Evolutionary conservation across 2,329 filamentous ascomycete genomes (phyloP).

Genomic region (Hypoxylon sp.): DNA sequence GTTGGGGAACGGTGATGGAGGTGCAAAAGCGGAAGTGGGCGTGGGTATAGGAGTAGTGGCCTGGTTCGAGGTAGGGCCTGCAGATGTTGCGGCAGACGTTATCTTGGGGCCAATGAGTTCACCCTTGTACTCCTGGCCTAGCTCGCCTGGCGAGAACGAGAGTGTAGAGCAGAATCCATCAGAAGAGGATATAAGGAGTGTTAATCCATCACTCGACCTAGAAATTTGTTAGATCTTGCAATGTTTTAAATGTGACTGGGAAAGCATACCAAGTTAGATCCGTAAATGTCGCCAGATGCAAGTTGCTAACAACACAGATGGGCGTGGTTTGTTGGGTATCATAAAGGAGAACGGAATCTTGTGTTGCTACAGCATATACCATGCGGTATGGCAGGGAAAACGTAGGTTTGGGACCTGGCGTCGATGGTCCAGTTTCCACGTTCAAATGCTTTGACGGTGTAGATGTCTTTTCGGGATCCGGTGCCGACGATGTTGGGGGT

Average conservation of each 20-base stretch:
- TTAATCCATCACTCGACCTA: slow-evolving; percentile 79
- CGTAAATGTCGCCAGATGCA: slow-evolving; percentile 97
- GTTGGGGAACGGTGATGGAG: slow-evolving; percentile 65
- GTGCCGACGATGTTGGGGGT: slow-evolving; percentile 60
- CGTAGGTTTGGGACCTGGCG: slow-evolving; percentile 70
- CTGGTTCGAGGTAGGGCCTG: slow-evolving; percentile 63
- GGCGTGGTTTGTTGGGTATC: slow-evolving; percentile 97
- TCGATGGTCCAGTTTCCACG: slow-evolving; percentile 58
- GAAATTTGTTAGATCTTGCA: slow-evolving; percentile 42
- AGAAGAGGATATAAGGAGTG: slow-evolving; percentile 93
- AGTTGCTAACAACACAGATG: slow-evolving; percentile 91
- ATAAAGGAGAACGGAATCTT: slow-evolving; percentile 93
- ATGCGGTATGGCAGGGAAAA: slow-evolving; percentile 92
- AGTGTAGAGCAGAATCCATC: slow-evolving; percentile 97
- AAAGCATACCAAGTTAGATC: slow-evolving; percentile 86
- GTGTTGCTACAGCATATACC: slow-evolving; percentile 95
- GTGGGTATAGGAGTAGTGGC: slow-evolving; percentile 77
- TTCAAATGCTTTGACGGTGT: slow-evolving; percentile 61
- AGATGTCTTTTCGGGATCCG: slow-evolving; percentile 57
- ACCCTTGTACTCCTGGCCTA: slow-evolving; percentile 82
- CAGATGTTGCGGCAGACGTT: slow-evolving; percentile 49
- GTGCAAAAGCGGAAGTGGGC: slow-evolving; percentile 69
- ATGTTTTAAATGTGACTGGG: not conserved
- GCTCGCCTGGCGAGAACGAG: slow-evolving; percentile 82
- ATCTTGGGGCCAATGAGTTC: slow-evolving; percentile 64